Conservation (phyloP, 345 rosid genomes). For the Garcia nutans region DNA sequence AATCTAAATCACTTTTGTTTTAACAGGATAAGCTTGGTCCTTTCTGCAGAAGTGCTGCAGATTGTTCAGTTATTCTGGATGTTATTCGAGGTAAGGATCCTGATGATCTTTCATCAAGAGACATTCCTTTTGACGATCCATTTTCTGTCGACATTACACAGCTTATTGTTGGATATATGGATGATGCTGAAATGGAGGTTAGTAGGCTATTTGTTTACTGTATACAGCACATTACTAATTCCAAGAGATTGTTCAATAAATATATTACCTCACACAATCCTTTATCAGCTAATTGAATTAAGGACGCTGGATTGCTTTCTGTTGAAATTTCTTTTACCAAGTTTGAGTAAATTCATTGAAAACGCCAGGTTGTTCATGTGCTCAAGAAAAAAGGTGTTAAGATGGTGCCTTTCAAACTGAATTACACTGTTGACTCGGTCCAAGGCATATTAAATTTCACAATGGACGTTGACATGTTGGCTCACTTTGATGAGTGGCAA, state of each 20-base stretch:
- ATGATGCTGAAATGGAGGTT: slow-evolving; percentile 93
- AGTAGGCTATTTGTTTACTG: background rate
- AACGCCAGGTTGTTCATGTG: slow-evolving; percentile 60
- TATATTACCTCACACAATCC: background rate
- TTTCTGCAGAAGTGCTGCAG: slow-evolving; percentile 63
- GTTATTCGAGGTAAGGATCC: slow-evolving; percentile 74
- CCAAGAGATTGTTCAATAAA: background rate
- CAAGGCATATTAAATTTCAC: slow-evolving; percentile 83
- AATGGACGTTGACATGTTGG: slow-evolving; percentile 79
- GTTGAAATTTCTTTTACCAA: background rate
- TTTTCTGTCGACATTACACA: slow-evolving; percentile 68
- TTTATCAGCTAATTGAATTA: background rate
- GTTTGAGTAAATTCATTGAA: slow-evolving; percentile 7
- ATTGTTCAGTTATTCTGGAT: slow-evolving; percentile 66
- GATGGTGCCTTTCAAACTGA: slow-evolving; percentile 74
- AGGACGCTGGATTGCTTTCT: background rate
- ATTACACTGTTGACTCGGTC: slow-evolving; percentile 70
- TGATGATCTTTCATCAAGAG: slow-evolving; percentile 72
- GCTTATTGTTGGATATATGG: slow-evolving; percentile 78
- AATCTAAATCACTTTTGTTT: slow-evolving; percentile 12
- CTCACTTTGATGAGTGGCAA: slow-evolving; percentile 93
- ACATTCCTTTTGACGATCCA: slow-evolving; percentile 62
- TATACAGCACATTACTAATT: background rate
- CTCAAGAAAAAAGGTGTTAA: slow-evolving; percentile 72
- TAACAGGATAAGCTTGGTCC: slow-evolving; percentile 85